Evolutionary conservation across 768 basidiomycete genomes (phyloP).

Genomic region (Xanthoconium stramineum): DNA sequence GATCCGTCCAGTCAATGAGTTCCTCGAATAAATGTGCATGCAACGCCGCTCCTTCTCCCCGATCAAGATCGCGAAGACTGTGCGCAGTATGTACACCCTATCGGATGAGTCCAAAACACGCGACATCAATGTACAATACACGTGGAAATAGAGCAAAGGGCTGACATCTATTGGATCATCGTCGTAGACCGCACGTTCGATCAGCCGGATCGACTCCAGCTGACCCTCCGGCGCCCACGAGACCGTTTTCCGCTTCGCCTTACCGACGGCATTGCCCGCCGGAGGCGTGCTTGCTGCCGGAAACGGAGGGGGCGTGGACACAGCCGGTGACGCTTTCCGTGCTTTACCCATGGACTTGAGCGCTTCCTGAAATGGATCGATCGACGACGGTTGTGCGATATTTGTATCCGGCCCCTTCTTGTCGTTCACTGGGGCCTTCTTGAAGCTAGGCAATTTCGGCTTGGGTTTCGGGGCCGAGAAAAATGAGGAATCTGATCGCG

Average conservation of each 20-base stretch:
- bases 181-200: slow-evolving; percentile 85
- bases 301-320: slow-evolving; percentile 52
- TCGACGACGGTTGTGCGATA: slow-evolving; percentile 71
- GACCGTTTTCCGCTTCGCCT: slow-evolving; percentile 72
- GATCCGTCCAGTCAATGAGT: slow-evolving; percentile 82
- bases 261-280: slow-evolving; percentile 38
- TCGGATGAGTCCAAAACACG: slow-evolving; percentile 34
- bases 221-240: slow-evolving; percentile 73
- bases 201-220: slow-evolving; percentile 73
- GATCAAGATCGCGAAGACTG: slow-evolving; percentile 81
- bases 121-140: slow-evolving; percentile 52
- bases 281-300: slow-evolving; percentile 33
- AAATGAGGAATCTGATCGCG: slow-evolving; percentile 83
- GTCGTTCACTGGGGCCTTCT: slow-evolving; percentile 57
- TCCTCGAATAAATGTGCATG: slow-evolving; percentile 85
- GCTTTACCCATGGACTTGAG: slow-evolving; percentile 71
- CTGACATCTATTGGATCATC: slow-evolving; percentile 87
- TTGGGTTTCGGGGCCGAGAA: slow-evolving; percentile 86
- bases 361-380: slow-evolving; percentile 80
- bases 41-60: slow-evolving; percentile 81
- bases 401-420: slow-evolving; percentile 57
- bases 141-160: slow-evolving; percentile 41
- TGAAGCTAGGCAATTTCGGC: slow-evolving; percentile 81
- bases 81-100: slow-evolving; percentile 72
- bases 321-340: slow-evolving; percentile 59